phyloP scores from a whole-genome alignment of 164 flowering plant genomes.

The Platanus orientalis region DNA sequence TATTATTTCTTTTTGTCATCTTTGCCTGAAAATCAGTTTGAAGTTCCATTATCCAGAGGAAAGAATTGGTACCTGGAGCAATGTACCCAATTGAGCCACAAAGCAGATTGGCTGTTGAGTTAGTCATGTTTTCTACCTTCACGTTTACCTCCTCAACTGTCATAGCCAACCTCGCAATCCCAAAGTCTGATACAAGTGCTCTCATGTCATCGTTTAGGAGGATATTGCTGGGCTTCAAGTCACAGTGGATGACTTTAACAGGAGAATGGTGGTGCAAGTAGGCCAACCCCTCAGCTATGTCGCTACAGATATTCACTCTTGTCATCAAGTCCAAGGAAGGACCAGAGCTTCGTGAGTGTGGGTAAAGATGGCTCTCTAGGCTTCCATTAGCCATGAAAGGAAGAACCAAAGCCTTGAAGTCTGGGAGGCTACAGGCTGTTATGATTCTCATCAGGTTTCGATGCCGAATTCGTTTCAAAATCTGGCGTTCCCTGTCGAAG shows the following conservation, averaged over 20 bases:
- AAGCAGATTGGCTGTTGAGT: slow-evolving; percentile 21
- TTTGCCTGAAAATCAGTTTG: not conserved
- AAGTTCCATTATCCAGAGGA: not conserved
- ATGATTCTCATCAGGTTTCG: slow-evolving; percentile 30
- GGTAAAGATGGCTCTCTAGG: slow-evolving; percentile 27
- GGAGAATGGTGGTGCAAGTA: slow-evolving; percentile 38
- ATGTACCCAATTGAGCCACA: slow-evolving; percentile 30
- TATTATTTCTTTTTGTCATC: not conserved
- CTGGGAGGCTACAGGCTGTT: slow-evolving; percentile 30
- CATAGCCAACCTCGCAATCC: slow-evolving; percentile 30
- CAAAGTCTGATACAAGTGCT: slow-evolving; percentile 30
- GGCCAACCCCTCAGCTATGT: slow-evolving; percentile 31
- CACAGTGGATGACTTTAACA: slow-evolving; percentile 31
- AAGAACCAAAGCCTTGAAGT: slow-evolving; percentile 31
- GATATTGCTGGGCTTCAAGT: slow-evolving; percentile 33
- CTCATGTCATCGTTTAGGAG: slow-evolving; percentile 30
- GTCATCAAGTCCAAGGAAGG: slow-evolving; percentile 18
- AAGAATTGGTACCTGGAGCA: slow-evolving; percentile 28
- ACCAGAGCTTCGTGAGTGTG: not conserved
- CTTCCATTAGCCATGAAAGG: slow-evolving; percentile 37
- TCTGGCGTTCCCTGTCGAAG: slow-evolving; percentile 28
- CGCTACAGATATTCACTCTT: slow-evolving; percentile 24
- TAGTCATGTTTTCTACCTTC: not conserved
- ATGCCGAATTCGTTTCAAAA: slow-evolving; percentile 30
- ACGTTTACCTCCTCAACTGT: slow-evolving; percentile 11